A percentile compares a stretch with the other conserved stretches of the same genome.
phyloP scores from a whole-genome alignment of 2,329 filamentous ascomycete species.

The Hansfordia pulvinata region DNA sequence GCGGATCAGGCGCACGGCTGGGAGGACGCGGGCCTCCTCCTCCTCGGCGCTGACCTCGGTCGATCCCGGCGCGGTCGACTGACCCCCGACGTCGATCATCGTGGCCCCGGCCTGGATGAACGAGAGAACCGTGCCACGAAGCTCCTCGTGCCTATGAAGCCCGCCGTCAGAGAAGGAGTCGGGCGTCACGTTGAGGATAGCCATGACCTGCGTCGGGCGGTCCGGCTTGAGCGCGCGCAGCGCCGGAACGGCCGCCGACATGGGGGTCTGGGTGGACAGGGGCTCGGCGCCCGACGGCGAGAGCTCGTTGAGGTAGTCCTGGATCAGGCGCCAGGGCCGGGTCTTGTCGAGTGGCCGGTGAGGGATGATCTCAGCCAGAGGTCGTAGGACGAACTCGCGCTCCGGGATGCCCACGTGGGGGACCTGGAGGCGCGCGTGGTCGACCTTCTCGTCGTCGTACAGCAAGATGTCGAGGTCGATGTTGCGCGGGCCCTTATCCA shows the following conservation, averaged over 20 bases:
- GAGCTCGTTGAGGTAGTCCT: conserved; percentile 48
- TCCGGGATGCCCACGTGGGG: conserved; percentile 80
- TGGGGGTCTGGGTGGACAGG: conserved; percentile 45
- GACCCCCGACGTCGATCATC: conserved; percentile 85
- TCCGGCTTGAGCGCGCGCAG: conserved; percentile 44
- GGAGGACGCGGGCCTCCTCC: conserved; percentile 66
- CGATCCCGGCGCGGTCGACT: conserved; percentile 75
- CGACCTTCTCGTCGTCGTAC: conserved; percentile 54
- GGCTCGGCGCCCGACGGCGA: conserved; percentile 29
- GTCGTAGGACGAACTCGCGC: conserved; percentile 84
- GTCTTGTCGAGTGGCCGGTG: conserved; percentile 34
- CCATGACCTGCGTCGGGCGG: conserved; percentile 71
- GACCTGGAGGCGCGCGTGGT: conserved; percentile 62
- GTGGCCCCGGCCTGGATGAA: conserved; percentile 60
- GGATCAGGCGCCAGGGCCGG: conserved; percentile 45
- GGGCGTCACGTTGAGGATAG: conserved; percentile 85
- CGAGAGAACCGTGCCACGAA: conserved; percentile 42
- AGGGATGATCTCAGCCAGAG: conserved; percentile 61
- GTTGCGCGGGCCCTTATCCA: conserved; percentile 88
- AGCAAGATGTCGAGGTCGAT: conserved; percentile 90
- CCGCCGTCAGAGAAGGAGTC: conserved; percentile 96
- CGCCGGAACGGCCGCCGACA: conserved; percentile 32
- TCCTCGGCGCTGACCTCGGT: conserved; percentile 55
- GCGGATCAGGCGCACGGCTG: conserved; percentile 63
- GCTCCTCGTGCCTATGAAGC: conserved; percentile 36